Evolutionary conservation across 1,284 basidiomycete species (phyloP).

Genomic region (Ustilago xerochloae): DNA sequence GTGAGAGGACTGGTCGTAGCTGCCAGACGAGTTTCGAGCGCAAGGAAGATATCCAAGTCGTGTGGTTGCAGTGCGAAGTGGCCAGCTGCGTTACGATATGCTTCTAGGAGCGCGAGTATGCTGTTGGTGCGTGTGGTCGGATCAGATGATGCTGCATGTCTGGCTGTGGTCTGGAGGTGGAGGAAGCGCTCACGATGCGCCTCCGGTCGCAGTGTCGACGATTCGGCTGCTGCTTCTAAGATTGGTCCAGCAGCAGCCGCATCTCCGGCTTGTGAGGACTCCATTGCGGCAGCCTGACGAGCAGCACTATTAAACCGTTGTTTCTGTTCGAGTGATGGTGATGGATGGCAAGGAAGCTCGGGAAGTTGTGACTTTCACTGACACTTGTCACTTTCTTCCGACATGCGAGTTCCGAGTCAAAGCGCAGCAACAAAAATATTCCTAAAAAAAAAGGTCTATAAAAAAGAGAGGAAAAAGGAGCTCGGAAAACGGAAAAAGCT

Average conservation of each 20-base stretch:
- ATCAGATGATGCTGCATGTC: conserved; percentile 24
- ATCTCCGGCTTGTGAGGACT: background rate
- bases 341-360: background rate
- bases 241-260: background rate
- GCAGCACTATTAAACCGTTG: background rate
- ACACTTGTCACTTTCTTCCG: background rate
- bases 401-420: background rate
- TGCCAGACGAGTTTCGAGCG: conserved; percentile 25
- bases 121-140: conserved; percentile 15
- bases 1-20: conserved; percentile 20
- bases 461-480: background rate
- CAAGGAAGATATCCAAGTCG: conserved; percentile 35
- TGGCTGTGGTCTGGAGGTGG: conserved; percentile 24
- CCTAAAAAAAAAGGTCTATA: background rate
- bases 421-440: background rate
- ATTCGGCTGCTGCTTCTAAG: no score
- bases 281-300: background rate
- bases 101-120: conserved; percentile 16
- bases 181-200: conserved; percentile 34
- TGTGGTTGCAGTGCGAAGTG: conserved; percentile 2
- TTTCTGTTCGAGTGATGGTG: background rate
- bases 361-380: no score
- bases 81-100: conserved; percentile 17
- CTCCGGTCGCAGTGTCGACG: conserved; percentile 20
- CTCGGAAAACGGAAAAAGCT: background rate